phyloP scores from a whole-genome alignment of 2,329 filamentous ascomycete species.

The Colletotrichum incanum region DNA sequence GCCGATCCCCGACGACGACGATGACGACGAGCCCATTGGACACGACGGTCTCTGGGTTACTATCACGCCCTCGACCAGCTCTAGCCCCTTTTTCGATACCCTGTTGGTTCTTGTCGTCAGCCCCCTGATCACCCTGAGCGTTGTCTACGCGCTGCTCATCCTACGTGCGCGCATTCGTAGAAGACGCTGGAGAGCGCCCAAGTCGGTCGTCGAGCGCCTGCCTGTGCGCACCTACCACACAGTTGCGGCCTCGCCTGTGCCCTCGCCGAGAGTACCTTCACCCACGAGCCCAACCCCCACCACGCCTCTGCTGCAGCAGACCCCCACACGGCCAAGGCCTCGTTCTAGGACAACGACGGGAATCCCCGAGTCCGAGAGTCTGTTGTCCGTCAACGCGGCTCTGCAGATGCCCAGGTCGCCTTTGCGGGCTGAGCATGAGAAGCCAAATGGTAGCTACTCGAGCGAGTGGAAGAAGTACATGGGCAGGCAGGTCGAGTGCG shows the following conservation, averaged over 20 bases:
- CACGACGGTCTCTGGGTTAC: constrained; percentile 96
- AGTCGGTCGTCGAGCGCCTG: constrained; percentile 94
- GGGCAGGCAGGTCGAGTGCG: constrained; percentile 85
- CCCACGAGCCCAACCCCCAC: constrained; percentile 78
- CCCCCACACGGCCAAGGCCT: constrained; percentile 69
- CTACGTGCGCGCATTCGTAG: constrained; percentile 90
- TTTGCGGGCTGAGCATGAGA: constrained; percentile 63
- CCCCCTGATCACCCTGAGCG: constrained; percentile 90
- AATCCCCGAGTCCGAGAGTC: constrained; percentile 66
- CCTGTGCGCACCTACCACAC: constrained; percentile 97
- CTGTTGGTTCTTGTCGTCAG: constrained; percentile 97
- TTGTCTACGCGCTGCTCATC: constrained; percentile 91
- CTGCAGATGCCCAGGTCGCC: constrained; percentile 56
- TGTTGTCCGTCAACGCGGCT: constrained; percentile 60
- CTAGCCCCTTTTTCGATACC: constrained; percentile 95
- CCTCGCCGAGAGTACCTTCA: constrained; percentile 72
- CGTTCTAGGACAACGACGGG: constrained; percentile 77
- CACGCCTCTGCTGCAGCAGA: constrained; percentile 82
- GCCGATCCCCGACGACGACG: constrained; percentile 32
- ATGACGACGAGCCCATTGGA: constrained; percentile 56
- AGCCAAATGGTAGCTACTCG: constrained; percentile 59
- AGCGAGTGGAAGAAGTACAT: constrained; percentile 78
- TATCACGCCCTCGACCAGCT: constrained; percentile 89
- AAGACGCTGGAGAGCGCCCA: constrained; percentile 95
- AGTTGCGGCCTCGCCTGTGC: constrained; percentile 74